These are phyloP conservation scores for Yamadazyma conglobata DNA, from an alignment of 1,139 yeast genomes.

Conservation along the genomic window DNA sequence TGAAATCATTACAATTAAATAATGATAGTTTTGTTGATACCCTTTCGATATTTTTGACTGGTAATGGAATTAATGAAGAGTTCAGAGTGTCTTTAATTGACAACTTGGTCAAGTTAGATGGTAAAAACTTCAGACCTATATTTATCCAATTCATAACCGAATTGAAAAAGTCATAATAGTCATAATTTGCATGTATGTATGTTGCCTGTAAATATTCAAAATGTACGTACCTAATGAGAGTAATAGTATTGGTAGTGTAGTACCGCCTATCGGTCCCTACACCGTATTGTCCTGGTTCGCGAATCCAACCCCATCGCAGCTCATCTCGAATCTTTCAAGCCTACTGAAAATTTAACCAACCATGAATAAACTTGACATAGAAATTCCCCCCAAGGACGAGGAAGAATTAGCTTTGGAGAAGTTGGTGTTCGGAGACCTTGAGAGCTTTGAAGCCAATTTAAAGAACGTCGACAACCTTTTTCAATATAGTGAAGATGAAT, in stretches of 20 bases:
- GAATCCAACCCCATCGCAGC: no score
- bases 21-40: constrained; percentile 44
- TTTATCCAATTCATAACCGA: constrained; percentile 55
- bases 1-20: constrained; percentile 56
- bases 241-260: no score
- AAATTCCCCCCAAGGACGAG: constrained; percentile 67
- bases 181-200: constrained; percentile 3
- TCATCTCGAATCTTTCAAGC: no score
- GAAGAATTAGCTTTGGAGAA: constrained; percentile 79
- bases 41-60: constrained; percentile 53
- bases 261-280: no score
- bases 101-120: constrained; percentile 50
- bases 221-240: no score
- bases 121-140: constrained; percentile 62
- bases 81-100: constrained; percentile 56
- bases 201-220: no score
- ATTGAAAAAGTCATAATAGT: constrained; percentile 18
- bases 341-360: no score
- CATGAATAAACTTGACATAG: constrained; percentile 14
- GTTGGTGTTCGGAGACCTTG: constrained; percentile 84
- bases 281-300: no score
- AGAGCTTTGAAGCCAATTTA: constrained; percentile 71
- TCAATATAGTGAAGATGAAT: constrained; percentile 28
- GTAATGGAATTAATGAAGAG: constrained; percentile 58
- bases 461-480: constrained; percentile 55